These are phyloP conservation scores for Boletus tylopilopsis DNA, from an alignment of 768 basidiomycete species.

Conservation along the genomic window DNA sequence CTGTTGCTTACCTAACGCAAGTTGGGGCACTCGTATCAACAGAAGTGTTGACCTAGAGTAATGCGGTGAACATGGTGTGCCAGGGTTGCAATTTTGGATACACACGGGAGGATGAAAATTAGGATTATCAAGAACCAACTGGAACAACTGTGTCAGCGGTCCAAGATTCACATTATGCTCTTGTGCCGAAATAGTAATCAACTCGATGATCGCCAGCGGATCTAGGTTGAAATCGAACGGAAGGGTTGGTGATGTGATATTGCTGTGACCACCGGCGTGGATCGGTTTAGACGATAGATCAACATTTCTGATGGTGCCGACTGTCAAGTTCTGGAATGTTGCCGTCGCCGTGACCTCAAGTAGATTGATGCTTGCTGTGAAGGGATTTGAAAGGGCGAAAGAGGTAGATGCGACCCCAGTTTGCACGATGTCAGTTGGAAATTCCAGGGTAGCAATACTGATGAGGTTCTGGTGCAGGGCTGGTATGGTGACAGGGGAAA, in stretches of 20 bases:
- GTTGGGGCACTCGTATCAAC: conserved; percentile 51
- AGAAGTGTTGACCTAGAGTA: conserved; percentile 47
- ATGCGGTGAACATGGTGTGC: not conserved
- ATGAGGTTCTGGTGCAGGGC: conserved; percentile 62
- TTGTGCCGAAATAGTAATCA: conserved; percentile 49
- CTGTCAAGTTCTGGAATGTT: conserved; percentile 48
- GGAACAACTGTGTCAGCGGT: conserved; percentile 51
- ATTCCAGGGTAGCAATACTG: conserved; percentile 48
- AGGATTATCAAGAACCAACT: conserved; percentile 49
- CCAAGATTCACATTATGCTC: conserved; percentile 60
- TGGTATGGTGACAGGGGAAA: conserved; percentile 62
- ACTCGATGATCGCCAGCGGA: conserved; percentile 54
- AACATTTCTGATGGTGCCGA: conserved; percentile 56
- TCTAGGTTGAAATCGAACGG: conserved; percentile 64
- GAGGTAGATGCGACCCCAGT: conserved; percentile 57
- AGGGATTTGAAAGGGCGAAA: conserved; percentile 62
- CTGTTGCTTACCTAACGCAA: conserved; percentile 49
- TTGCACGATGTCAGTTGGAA: conserved; percentile 58
- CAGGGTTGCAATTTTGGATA: not conserved
- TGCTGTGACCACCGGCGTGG: conserved; percentile 54
- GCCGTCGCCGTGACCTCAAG: conserved; percentile 52
- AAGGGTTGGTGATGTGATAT: conserved; percentile 51
- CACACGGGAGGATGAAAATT: conserved; percentile 48
- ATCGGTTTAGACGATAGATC: conserved; percentile 57
- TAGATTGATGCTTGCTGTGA: conserved; percentile 68